A percentile compares a stretch with the other conserved stretches of the same genome.
phyloP scores from a whole-genome alignment of 2,329 filamentous ascomycete genomes.

The Fusarium palustre region DNA sequence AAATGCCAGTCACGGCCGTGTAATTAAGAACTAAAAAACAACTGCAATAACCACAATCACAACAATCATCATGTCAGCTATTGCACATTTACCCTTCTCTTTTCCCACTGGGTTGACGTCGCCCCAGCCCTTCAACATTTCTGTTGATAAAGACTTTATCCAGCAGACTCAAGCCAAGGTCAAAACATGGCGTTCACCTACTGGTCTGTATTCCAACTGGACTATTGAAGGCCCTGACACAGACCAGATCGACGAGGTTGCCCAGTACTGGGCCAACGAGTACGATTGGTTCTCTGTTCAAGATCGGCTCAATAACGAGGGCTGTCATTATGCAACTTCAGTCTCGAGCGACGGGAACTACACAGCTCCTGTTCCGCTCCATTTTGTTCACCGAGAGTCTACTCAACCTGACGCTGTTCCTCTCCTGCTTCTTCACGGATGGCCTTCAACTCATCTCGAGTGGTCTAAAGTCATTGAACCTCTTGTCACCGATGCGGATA shows the following conservation, averaged over 20 bases:
- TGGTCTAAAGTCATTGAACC: slow-evolving; percentile 7
- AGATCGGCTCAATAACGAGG: not conserved
- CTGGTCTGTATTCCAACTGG: not conserved
- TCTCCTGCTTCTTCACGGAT: slow-evolving; percentile 1
- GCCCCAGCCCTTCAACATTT: not conserved
- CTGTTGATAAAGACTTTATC: not conserved
- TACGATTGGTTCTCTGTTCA: not conserved
- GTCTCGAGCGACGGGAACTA: not conserved
- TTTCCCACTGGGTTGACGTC: not conserved
- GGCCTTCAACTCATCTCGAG: not conserved
- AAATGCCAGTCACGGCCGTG: not conserved
- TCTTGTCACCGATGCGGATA: not conserved
- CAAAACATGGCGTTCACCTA: not conserved
- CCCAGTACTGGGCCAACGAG: slow-evolving; percentile 1
- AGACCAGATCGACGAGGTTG: not conserved
- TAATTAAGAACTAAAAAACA: not conserved
- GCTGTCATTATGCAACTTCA: not conserved
- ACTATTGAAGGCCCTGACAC: not conserved
- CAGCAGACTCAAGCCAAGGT: not conserved
- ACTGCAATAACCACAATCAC: no score
- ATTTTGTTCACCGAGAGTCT: slow-evolving; percentile 1
- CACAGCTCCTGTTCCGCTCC: not conserved
- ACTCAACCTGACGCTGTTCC: not conserved
- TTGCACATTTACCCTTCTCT: not conserved
- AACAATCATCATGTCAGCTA: not conserved